These are phyloP conservation scores for Colletotrichum agaves DNA, from an alignment of 2,329 filamentous ascomycete genomes.

Conservation along the genomic window DNA sequence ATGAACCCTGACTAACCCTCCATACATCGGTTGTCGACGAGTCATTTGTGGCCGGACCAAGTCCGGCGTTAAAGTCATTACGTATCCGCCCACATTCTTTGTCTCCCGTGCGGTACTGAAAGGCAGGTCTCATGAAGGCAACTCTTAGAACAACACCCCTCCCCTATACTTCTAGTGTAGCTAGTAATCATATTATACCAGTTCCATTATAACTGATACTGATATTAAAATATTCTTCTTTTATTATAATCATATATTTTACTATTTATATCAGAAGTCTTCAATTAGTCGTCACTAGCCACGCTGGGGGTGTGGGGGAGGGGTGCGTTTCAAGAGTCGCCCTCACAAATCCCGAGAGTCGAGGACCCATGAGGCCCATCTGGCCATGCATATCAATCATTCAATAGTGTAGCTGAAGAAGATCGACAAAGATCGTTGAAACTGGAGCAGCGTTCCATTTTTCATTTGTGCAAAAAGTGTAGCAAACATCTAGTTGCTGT, in stretches of 20 bases:
- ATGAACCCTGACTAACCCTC: slow-evolving; percentile 24
- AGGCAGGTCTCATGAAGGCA: too few species aligned
- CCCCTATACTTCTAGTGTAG: too few species aligned
- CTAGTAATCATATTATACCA: too few species aligned
- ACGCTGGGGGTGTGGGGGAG: too few species aligned
- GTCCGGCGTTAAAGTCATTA: slow-evolving; percentile 24
- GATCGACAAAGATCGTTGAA: slow-evolving; percentile 1
- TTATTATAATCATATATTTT: too few species aligned
- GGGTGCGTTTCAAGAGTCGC: too few species aligned
- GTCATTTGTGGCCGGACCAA: slow-evolving; percentile 28
- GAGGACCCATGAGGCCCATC: slow-evolving; percentile 1
- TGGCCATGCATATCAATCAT: slow-evolving; percentile 4
- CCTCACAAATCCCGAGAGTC: slow-evolving; percentile 1
- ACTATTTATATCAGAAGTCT: too few species aligned
- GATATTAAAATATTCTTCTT: too few species aligned
- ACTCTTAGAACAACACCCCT: too few species aligned
- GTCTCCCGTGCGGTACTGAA: background rate
- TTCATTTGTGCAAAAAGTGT: background rate
- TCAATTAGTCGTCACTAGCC: too few species aligned
- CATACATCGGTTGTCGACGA: slow-evolving; percentile 28
- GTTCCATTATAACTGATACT: too few species aligned
- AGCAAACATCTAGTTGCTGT: background rate
- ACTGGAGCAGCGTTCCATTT: background rate
- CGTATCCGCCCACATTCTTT: background rate
- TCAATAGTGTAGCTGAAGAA: background rate